Percentiles rank a stretch among this genome's conserved stretches.
Conservation (phyloP, 768 basidiomycete species). For the Mycena indigotica region DNA sequence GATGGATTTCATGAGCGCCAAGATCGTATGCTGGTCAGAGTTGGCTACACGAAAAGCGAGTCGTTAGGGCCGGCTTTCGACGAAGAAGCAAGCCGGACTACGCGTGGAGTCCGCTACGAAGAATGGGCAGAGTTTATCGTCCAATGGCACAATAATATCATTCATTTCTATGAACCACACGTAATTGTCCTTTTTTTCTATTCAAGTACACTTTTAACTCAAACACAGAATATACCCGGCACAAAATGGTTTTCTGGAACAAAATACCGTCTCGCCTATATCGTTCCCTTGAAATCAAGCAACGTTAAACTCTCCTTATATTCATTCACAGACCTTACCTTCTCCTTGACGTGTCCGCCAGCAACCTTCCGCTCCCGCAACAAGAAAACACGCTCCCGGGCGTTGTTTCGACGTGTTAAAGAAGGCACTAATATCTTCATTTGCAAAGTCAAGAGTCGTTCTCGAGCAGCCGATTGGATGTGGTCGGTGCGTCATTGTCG, state of each 20-base stretch:
- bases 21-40: constrained; percentile 91
- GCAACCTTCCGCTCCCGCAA: constrained; percentile 43
- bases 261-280: constrained; percentile 70
- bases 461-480: constrained; percentile 83
- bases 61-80: constrained; percentile 56
- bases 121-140: constrained; percentile 85
- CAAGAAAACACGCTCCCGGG: constrained; percentile 36
- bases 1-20: not conserved
- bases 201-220: constrained; percentile 11
- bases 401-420: constrained; percentile 51
- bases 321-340: constrained; percentile 83
- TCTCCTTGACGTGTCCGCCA: constrained; percentile 72
- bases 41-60: constrained; percentile 63
- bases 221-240: constrained; percentile 59
- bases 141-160: constrained; percentile 72
- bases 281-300: constrained; percentile 68
- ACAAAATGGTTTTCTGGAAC: constrained; percentile 70
- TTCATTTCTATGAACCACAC: constrained; percentile 87
- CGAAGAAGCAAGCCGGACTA: constrained; percentile 67
- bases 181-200: constrained; percentile 45
- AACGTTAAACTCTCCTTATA: constrained; percentile 80
- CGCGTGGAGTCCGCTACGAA: constrained; percentile 60
- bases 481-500: constrained; percentile 72
- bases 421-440: constrained; percentile 85
- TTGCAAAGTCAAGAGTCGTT: constrained; percentile 78